Conservation (phyloP, 805 yeast genomes). For the Metschnikowia dekortorum region DNA sequence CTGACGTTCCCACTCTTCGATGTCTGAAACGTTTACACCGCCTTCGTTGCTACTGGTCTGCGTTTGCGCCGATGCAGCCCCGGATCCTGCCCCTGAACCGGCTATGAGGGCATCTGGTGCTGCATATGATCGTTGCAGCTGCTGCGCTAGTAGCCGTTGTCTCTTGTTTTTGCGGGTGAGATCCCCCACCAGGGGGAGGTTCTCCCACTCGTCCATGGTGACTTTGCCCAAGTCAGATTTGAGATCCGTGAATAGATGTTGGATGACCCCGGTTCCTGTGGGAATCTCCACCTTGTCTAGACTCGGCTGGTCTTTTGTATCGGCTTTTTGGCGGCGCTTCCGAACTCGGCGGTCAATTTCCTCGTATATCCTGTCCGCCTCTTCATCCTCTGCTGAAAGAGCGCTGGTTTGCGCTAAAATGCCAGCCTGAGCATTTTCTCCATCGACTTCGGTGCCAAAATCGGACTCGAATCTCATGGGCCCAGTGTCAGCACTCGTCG, state of each 20-base stretch:
- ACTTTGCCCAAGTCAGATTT: constrained; percentile 59
- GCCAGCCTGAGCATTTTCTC: constrained; percentile 29
- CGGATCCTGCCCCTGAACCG: constrained; percentile 14
- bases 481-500: constrained; percentile 77
- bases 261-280: constrained; percentile 14
- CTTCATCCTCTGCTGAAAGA: constrained; percentile 57
- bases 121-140: constrained; percentile 68
- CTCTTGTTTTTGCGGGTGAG: constrained; percentile 77
- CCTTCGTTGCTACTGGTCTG: background rate
- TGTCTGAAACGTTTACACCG: constrained; percentile 9
- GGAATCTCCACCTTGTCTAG: constrained; percentile 11
- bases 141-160: constrained; percentile 55
- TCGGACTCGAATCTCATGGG: constrained; percentile 17
- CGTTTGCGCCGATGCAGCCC: constrained; percentile 10
- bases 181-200: constrained; percentile 84
- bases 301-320: background rate
- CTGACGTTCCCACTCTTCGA: constrained; percentile 12
- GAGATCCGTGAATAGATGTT: constrained; percentile 62
- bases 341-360: constrained; percentile 56
- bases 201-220: constrained; percentile 71
- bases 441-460: constrained; percentile 20
- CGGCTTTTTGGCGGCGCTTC: constrained; percentile 18
- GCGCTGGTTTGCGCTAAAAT: constrained; percentile 20
- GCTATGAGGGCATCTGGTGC: constrained; percentile 69
- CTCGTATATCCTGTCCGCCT: constrained; percentile 69